A percentile compares a stretch with the other conserved stretches of the same genome.
Conservation (phyloP, 176 grass and related monocot genomes). For the Puccinellia tenuiflora region DNA sequence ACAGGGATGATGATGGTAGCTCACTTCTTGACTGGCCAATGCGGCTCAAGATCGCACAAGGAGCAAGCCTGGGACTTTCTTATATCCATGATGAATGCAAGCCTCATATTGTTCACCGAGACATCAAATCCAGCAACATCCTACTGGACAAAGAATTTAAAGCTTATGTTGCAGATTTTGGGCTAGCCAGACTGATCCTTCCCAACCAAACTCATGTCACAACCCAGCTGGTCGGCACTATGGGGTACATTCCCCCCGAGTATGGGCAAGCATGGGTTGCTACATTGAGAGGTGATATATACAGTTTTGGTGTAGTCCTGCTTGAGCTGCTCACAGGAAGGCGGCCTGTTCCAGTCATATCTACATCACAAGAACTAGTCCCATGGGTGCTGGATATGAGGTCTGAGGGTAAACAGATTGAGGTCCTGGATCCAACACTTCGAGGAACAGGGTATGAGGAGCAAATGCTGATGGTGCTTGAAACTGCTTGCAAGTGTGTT, state of each 20-base stretch:
- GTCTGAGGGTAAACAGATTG: constrained; percentile 17
- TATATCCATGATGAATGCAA: constrained; percentile 67
- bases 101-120: constrained; percentile 68
- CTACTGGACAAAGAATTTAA: constrained; percentile 61
- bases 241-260: constrained; percentile 79
- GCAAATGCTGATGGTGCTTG: constrained; percentile 51
- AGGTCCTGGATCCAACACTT: constrained; percentile 39
- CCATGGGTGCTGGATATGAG: constrained; percentile 35
- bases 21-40: constrained; percentile 47
- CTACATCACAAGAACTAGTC: constrained; percentile 38
- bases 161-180: constrained; percentile 77
- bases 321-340: constrained; percentile 65
- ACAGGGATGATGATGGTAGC: constrained; percentile 6
- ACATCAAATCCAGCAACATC: constrained; percentile 87
- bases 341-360: constrained; percentile 26
- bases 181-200: constrained; percentile 59
- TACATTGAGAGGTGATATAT: constrained; percentile 63
- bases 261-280: constrained; percentile 68
- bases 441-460: constrained; percentile 27
- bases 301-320: constrained; percentile 80
- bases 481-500: constrained; percentile 47
- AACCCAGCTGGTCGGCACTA: constrained; percentile 60
- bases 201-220: constrained; percentile 70
- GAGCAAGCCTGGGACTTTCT: constrained; percentile 47
- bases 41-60: constrained; percentile 44